These are phyloP conservation scores for baker's yeast (Saccharomyces cerevisiae) DNA, from an alignment of 805 yeast species.

Conservation along the genomic window DNA sequence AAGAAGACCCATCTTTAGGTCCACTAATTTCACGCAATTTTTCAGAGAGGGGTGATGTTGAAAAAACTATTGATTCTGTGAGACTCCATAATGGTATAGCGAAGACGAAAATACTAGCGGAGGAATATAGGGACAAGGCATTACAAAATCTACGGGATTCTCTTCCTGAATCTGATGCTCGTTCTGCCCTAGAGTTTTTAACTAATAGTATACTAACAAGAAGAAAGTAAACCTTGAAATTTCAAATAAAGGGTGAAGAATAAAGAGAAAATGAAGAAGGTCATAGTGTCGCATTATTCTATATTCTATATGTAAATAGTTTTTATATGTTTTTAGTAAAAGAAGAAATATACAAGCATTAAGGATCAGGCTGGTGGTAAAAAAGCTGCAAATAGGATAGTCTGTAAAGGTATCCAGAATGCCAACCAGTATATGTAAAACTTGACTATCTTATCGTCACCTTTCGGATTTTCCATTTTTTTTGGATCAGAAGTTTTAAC, in stretches of 20 bases:
- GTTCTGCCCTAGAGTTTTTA: slow-evolving; percentile 77
- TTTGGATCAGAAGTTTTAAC: slow-evolving; percentile 14
- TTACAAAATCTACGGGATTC: slow-evolving; percentile 52
- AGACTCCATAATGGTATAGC: slow-evolving; percentile 62
- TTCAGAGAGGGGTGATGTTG: slow-evolving; percentile 72
- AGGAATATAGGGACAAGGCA: slow-evolving; percentile 69
- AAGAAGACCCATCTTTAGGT: slow-evolving; percentile 75
- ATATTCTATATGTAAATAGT: background rate
- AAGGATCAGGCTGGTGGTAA: slow-evolving; percentile 77
- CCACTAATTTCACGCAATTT: slow-evolving; percentile 78
- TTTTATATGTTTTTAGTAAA: background rate
- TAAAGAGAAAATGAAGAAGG: background rate
- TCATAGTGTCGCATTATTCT: background rate
- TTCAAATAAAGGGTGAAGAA: background rate
- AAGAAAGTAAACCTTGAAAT: slow-evolving; percentile 40
- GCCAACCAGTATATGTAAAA: slow-evolving; percentile 42
- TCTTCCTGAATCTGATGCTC: slow-evolving; percentile 82
- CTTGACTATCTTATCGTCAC: slow-evolving; percentile 26
- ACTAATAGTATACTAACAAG: slow-evolving; percentile 80
- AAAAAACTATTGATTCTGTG: slow-evolving; percentile 70
- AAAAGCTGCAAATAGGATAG: slow-evolving; percentile 69
- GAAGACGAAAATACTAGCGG: slow-evolving; percentile 69
- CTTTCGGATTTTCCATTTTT: slow-evolving; percentile 4
- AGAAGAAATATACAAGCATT: background rate
- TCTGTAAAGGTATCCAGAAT: slow-evolving; percentile 61